These are phyloP conservation scores for Cyclotella choctawhatcheeana DNA, from an alignment of 108 stramenopile genomes.

Conservation along the genomic window DNA sequence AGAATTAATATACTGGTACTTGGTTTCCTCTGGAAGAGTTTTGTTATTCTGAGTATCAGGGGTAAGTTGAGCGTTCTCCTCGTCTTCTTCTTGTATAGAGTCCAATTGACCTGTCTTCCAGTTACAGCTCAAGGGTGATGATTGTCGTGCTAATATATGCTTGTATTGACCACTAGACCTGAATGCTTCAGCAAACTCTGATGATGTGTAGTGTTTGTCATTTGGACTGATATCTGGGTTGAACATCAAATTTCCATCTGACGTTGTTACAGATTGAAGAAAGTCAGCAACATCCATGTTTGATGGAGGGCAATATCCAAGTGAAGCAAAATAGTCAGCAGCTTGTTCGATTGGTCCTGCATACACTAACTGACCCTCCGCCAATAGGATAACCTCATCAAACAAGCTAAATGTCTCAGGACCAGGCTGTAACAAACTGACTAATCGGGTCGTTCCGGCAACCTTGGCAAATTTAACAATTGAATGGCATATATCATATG, in stretches of 20 bases:
- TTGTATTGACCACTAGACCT: slow-evolving; percentile 22
- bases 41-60: neutral
- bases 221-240: slow-evolving; percentile 28
- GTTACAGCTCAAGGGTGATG: slow-evolving; percentile 13
- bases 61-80: neutral
- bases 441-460: slow-evolving; percentile 62
- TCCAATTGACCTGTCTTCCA: slow-evolving; percentile 22
- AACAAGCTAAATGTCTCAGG: slow-evolving; percentile 88
- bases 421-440: slow-evolving; percentile 93
- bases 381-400: slow-evolving; percentile 78
- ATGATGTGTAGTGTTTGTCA: slow-evolving; percentile 46
- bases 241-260: slow-evolving; percentile 48
- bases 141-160: slow-evolving; percentile 28
- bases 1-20: slow-evolving; percentile 56
- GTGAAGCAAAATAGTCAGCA: slow-evolving; percentile 69
- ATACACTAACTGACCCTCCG: slow-evolving; percentile 84
- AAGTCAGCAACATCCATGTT: slow-evolving; percentile 89
- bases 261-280: slow-evolving; percentile 67
- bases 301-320: slow-evolving; percentile 71
- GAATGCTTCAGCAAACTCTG: slow-evolving; percentile 44
- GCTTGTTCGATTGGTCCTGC: slow-evolving; percentile 83
- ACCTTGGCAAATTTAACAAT: slow-evolving; percentile 51
- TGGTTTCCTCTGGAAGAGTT: slow-evolving; percentile 30
- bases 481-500: slow-evolving; percentile 65
- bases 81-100: slow-evolving; percentile 19